A percentile compares a stretch with the other conserved stretches of the same genome.
Evolutionary conservation across 2,329 filamentous ascomycete species (phyloP).

Genomic region (Fusarium sacchari): DNA sequence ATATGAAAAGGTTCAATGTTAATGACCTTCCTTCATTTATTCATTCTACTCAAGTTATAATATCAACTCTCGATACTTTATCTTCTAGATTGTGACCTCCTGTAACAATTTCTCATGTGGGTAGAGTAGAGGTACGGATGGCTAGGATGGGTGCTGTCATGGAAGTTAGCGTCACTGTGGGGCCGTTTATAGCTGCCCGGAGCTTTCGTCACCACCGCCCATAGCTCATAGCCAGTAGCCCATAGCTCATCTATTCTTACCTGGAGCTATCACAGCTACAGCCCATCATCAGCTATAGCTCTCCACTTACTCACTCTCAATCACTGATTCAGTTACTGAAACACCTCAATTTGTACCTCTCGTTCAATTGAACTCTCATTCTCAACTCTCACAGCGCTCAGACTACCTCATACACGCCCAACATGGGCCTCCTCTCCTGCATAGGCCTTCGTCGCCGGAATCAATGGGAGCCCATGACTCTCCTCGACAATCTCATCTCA

Average conservation of each 20-base stretch:
- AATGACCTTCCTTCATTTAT: neutral
- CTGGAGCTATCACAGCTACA: neutral
- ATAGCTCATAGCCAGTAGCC: neutral
- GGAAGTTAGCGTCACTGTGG: constrained; percentile 31
- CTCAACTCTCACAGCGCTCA: neutral
- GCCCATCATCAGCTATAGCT: neutral
- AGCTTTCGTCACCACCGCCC: constrained; percentile 26
- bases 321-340: neutral
- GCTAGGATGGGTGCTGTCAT: constrained; percentile 10
- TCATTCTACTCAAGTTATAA: neutral
- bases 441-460: constrained; percentile 60
- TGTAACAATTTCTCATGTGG: neutral
- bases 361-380: neutral
- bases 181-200: constrained; percentile 1
- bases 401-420: neutral
- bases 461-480: constrained; percentile 60
- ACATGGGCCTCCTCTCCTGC: constrained; percentile 57
- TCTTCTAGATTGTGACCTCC: neutral
- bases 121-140: constrained; percentile 3
- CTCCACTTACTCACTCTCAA: neutral
- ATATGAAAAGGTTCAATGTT: neutral
- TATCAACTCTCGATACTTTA: neutral
- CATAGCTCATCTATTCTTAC: neutral
- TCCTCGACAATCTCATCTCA: constrained; percentile 71
- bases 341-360: neutral